Conservation (phyloP, 495 filamentous ascomycete genomes). For the Trichoderma parareesei region DNA sequence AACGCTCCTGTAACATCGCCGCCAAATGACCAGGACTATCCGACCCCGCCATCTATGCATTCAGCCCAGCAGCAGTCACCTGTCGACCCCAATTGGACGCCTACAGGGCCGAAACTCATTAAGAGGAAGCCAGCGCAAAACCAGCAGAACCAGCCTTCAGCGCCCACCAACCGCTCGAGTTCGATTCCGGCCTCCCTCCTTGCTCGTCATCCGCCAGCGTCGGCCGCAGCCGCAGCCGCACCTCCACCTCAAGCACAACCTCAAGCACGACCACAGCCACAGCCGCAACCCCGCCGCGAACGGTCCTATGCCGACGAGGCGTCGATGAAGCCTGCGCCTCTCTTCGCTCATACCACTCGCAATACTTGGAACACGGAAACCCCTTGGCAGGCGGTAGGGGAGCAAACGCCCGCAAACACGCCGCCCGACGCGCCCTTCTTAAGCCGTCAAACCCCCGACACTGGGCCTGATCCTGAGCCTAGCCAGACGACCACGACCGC, state of each 20-base stretch:
- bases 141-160: not conserved
- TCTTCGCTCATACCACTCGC: constrained; percentile 68
- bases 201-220: constrained; percentile 9
- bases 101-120: constrained; percentile 2
- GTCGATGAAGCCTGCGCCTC: constrained; percentile 50
- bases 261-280: too few species aligned
- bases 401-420: constrained; percentile 29
- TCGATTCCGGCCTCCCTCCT: constrained; percentile 13
- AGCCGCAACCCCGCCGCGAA: constrained; percentile 11
- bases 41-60: constrained; percentile 1
- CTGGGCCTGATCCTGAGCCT: constrained; percentile 4
- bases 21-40: constrained; percentile 1
- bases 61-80: not conserved
- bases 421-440: constrained; percentile 25
- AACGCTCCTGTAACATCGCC: constrained; percentile 26
- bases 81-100: not conserved
- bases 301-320: constrained; percentile 18
- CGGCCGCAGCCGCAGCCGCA: constrained; percentile 15
- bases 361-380: constrained; percentile 50
- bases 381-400: constrained; percentile 45
- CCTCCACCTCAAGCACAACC: not conserved
- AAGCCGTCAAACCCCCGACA: constrained; percentile 27
- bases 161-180: constrained; percentile 10
- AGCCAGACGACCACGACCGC: constrained; percentile 23
- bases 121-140: constrained; percentile 14